Evolutionary conservation across 768 basidiomycete genomes (phyloP).

Genomic region (Rhizopogon vinicolor): DNA sequence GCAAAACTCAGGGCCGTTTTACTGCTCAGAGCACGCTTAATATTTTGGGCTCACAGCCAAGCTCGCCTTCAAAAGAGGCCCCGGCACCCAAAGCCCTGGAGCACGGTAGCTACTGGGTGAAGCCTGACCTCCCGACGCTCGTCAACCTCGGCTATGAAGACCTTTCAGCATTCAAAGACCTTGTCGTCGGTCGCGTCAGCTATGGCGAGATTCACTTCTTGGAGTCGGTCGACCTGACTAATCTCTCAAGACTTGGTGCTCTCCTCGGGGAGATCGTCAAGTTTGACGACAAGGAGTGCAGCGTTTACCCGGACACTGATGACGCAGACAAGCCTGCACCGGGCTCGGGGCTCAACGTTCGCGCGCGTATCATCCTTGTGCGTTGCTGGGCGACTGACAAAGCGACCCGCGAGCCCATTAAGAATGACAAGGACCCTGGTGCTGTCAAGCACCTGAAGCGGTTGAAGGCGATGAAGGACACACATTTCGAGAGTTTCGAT

Average conservation of each 20-base stretch:
- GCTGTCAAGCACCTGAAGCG: slow-evolving; percentile 74
- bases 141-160: slow-evolving; percentile 69
- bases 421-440: slow-evolving; percentile 67
- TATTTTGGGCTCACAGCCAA: slow-evolving; percentile 17
- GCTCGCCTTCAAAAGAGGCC: slow-evolving; percentile 23
- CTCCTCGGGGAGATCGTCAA: slow-evolving; percentile 84
- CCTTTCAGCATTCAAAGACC: slow-evolving; percentile 65
- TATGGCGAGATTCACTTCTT: slow-evolving; percentile 85
- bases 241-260: slow-evolving; percentile 70
- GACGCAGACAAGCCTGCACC: slow-evolving; percentile 81
- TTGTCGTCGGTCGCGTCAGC: slow-evolving; percentile 88
- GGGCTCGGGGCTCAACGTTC: slow-evolving; percentile 87
- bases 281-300: slow-evolving; percentile 89
- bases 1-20: slow-evolving; percentile 37
- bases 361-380: slow-evolving; percentile 69
- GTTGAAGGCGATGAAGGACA: slow-evolving; percentile 80
- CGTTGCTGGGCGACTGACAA: slow-evolving; percentile 90
- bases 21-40: slow-evolving; percentile 30
- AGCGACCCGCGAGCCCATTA: slow-evolving; percentile 85
- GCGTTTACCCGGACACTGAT: slow-evolving; percentile 88
- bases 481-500: slow-evolving; percentile 80
- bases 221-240: slow-evolving; percentile 83
- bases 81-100: slow-evolving; percentile 40
- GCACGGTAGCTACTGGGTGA: slow-evolving; percentile 91
- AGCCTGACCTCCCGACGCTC: slow-evolving; percentile 72